Conservation (phyloP, 2,329 filamentous ascomycete species). For the Aaosphaeria pasadenensis region DNA sequence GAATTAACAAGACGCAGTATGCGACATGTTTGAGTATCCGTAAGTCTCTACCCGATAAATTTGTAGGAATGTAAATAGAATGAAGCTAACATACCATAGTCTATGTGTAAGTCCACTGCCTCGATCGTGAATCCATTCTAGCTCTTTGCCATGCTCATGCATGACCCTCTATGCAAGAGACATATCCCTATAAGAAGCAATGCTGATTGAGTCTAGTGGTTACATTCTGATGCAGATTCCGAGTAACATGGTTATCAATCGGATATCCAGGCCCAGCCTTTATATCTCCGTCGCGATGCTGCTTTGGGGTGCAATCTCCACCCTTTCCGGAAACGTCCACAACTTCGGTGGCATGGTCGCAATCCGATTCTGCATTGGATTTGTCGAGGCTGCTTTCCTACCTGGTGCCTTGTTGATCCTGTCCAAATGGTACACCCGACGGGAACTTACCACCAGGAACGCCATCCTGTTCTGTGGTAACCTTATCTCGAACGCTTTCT, state of each 20-base stretch:
- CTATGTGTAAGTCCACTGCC: background rate
- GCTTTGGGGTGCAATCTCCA: slow-evolving; percentile 40
- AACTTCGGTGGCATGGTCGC: slow-evolving; percentile 38
- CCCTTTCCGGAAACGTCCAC: slow-evolving; percentile 28
- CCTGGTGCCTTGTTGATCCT: slow-evolving; percentile 63
- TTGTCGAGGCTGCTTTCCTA: slow-evolving; percentile 49
- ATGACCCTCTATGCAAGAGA: background rate
- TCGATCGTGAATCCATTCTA: background rate
- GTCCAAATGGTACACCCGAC: slow-evolving; percentile 65
- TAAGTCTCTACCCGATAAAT: slow-evolving; percentile 6
- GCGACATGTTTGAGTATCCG: slow-evolving; percentile 31
- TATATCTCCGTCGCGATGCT: slow-evolving; percentile 38
- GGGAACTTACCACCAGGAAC: slow-evolving; percentile 40
- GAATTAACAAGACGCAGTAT: slow-evolving; percentile 29
- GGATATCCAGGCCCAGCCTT: slow-evolving; percentile 28
- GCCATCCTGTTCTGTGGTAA: slow-evolving; percentile 43
- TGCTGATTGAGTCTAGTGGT: slow-evolving; percentile 1
- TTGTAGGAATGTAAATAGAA: background rate
- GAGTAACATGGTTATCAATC: slow-evolving; percentile 44
- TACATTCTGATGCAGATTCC: slow-evolving; percentile 33
- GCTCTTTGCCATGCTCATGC: background rate
- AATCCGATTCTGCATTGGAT: slow-evolving; percentile 37
- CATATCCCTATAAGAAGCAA: background rate
- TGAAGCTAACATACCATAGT: slow-evolving; percentile 1
- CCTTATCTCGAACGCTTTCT: slow-evolving; percentile 44